These are phyloP conservation scores for Hibiscus trionum DNA, from an alignment of 345 rosid genomes.

Conservation along the genomic window DNA sequence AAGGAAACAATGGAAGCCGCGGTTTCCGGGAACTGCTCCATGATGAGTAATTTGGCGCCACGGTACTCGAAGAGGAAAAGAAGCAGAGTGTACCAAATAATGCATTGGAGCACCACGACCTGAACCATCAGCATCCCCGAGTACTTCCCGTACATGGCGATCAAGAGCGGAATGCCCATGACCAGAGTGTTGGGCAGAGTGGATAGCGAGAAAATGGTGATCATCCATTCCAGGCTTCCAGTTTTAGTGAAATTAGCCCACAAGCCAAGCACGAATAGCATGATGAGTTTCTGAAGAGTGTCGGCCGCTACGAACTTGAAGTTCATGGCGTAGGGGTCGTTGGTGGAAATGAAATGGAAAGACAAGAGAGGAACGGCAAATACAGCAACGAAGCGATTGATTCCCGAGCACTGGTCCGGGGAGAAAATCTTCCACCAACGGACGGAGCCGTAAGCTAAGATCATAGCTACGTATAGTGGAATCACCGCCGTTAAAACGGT, in stretches of 20 bases:
- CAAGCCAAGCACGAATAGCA: conserved; percentile 43
- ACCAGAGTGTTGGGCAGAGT: conserved; percentile 90
- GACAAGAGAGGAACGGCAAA: conserved; percentile 92
- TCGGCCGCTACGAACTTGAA: conserved; percentile 85
- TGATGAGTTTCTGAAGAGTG: conserved; percentile 73
- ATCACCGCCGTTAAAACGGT: conserved; percentile 78
- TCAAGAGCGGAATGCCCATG: conserved; percentile 88
- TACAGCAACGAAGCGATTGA: conserved; percentile 86
- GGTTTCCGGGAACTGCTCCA: conserved; percentile 94
- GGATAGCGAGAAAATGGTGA: conserved; percentile 81
- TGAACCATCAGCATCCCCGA: conserved; percentile 89
- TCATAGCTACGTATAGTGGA: conserved; percentile 90
- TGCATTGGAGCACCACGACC: conserved; percentile 90
- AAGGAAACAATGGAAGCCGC: conserved; percentile 85
- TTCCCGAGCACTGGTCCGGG: conserved; percentile 93
- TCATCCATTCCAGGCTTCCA: conserved; percentile 92
- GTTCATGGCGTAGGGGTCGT: conserved; percentile 76
- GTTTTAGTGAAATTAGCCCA: conserved; percentile 54
- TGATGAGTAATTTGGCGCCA: conserved; percentile 76
- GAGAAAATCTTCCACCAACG: conserved; percentile 97
- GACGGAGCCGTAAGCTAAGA: conserved; percentile 85
- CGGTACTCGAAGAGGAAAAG: conserved; percentile 85
- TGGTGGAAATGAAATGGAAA: conserved; percentile 87
- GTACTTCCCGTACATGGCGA: conserved; percentile 72
- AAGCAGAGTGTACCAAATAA: conserved; percentile 91